phyloP scores from a whole-genome alignment of 192 early-diverging fungal species.

The Allomyces macrogynus region DNA sequence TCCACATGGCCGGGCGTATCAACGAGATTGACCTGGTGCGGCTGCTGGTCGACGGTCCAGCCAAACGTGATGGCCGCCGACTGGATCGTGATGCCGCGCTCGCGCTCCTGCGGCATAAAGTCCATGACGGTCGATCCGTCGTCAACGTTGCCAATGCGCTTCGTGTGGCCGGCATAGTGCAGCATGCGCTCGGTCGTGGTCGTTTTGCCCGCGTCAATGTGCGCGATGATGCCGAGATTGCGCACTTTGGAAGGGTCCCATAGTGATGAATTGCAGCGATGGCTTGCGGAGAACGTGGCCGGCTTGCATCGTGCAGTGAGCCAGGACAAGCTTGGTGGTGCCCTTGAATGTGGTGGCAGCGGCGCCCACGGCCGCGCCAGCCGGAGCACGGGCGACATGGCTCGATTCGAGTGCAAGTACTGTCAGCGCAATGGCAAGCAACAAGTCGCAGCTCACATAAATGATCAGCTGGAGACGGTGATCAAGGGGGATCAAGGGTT shows the following conservation, averaged over 20 bases:
- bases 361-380: too few species aligned
- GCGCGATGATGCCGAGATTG: conserved; percentile 90
- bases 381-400: too few species aligned
- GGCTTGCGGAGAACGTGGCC: too few species aligned
- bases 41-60: conserved; percentile 31
- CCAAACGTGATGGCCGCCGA: conserved; percentile 76
- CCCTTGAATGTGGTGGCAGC: too few species aligned
- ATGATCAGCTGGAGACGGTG: too few species aligned
- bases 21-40: conserved; percentile 71
- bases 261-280: too few species aligned
- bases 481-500: too few species aligned
- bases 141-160: conserved; percentile 74
- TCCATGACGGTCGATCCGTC: conserved; percentile 85
- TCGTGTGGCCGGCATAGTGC: conserved; percentile 79
- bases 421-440: too few species aligned
- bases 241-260: conserved; percentile 15
- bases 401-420: too few species aligned
- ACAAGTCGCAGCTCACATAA: too few species aligned
- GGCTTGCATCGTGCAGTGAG: too few species aligned
- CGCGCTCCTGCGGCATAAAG: conserved; percentile 67
- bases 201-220: conserved; percentile 94
- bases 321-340: too few species aligned
- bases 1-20: conserved; percentile 94
- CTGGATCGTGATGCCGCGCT: conserved; percentile 84
- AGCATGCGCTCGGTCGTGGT: conserved; percentile 97